Evolutionary conservation across 805 yeast genomes (phyloP).

Genomic region (Candida patagonica): DNA sequence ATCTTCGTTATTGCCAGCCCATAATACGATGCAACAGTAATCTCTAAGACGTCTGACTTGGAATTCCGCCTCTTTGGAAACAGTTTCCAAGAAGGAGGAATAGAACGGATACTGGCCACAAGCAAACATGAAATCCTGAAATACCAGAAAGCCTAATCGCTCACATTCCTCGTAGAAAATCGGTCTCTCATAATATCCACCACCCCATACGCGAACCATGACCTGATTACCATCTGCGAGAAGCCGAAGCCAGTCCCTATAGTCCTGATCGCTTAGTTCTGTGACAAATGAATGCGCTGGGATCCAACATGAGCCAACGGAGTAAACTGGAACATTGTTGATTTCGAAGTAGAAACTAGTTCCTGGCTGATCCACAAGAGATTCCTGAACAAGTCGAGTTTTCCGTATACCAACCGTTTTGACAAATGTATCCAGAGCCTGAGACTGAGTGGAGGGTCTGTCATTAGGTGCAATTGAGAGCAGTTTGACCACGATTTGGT

Average conservation of each 20-base stretch:
- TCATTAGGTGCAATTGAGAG: neutral
- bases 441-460: neutral
- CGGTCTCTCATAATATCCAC: slow-evolving; percentile 39
- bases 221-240: slow-evolving; percentile 34
- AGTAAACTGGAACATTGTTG: slow-evolving; percentile 33
- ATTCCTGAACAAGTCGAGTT: slow-evolving; percentile 33
- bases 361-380: slow-evolving; percentile 28
- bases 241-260: slow-evolving; percentile 30
- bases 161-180: slow-evolving; percentile 38
- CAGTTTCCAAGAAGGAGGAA: slow-evolving; percentile 28
- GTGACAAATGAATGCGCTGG: slow-evolving; percentile 38
- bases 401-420: slow-evolving; percentile 32
- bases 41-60: slow-evolving; percentile 37
- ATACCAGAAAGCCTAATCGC: slow-evolving; percentile 35
- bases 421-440: slow-evolving; percentile 1
- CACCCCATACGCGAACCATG: slow-evolving; percentile 43
- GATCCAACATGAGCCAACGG: slow-evolving; percentile 40
- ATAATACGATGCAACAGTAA: slow-evolving; percentile 33
- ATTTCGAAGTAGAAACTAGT: slow-evolving; percentile 36
- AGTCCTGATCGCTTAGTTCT: slow-evolving; percentile 28
- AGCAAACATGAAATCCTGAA: slow-evolving; percentile 53
- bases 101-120: slow-evolving; percentile 47
- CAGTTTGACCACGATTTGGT: slow-evolving; percentile 18
- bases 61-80: slow-evolving; percentile 30
- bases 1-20: slow-evolving; percentile 41